phyloP scores from a whole-genome alignment of 2,329 filamentous ascomycete genomes.

The Dothistroma pini region DNA sequence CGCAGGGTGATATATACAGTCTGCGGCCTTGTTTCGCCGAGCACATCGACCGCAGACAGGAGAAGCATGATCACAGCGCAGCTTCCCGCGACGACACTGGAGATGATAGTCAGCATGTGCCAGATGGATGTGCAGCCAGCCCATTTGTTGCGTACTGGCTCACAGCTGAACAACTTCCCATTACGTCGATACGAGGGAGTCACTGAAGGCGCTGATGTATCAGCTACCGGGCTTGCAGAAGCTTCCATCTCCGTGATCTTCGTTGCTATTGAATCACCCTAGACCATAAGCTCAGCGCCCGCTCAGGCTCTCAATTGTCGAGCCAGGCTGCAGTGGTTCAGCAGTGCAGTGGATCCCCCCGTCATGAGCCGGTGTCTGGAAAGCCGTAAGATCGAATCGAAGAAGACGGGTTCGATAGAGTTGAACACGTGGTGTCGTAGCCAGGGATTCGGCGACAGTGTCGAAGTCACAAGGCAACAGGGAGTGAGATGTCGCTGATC shows the following conservation, averaged over 20 bases:
- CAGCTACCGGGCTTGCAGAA: not conserved
- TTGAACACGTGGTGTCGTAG: not conserved
- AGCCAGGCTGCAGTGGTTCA: not conserved
- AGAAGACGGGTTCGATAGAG: not conserved
- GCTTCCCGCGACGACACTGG: constrained; percentile 33
- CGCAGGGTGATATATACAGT: constrained; percentile 37
- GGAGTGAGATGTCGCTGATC: no score
- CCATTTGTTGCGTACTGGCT: constrained; percentile 26
- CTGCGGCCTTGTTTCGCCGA: constrained; percentile 28
- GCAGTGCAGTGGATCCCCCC: not conserved
- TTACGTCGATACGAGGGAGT: constrained; percentile 31
- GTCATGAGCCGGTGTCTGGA: not conserved
- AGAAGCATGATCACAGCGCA: constrained; percentile 34
- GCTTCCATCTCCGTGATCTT: constrained; percentile 5
- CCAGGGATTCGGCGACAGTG: not conserved
- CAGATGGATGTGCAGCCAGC: not conserved
- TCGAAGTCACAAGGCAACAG: not conserved
- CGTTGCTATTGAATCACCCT: not conserved
- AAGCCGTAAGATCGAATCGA: no score
- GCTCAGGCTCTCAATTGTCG: not conserved
- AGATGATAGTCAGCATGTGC: constrained; percentile 1
- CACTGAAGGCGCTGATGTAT: constrained; percentile 7
- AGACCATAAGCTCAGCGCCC: not conserved
- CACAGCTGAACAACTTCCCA: constrained; percentile 36
- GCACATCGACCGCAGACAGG: constrained; percentile 35